Conservation (phyloP, 2,329 filamentous ascomycete species). For the Pleurostoma richardsiae region DNA sequence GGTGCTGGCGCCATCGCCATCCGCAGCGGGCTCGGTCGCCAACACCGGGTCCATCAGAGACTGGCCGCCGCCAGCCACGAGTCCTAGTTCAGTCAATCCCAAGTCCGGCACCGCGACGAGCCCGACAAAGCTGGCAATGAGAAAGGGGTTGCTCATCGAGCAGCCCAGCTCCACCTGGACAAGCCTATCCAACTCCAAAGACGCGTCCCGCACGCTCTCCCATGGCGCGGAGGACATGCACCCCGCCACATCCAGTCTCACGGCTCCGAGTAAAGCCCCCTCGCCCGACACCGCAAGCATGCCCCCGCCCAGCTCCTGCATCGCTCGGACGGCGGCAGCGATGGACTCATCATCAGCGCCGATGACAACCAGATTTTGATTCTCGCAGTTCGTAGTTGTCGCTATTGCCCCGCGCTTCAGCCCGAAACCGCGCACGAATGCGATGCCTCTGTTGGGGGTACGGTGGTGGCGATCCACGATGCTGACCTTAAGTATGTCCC, state of each 20-base stretch:
- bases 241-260: slow-evolving; percentile 15
- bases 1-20: neutral
- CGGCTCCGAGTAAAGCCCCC: slow-evolving; percentile 7
- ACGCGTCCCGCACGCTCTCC: slow-evolving; percentile 12
- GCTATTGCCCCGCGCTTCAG: slow-evolving; percentile 13
- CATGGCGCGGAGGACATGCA: slow-evolving; percentile 9
- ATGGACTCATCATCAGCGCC: slow-evolving; percentile 14
- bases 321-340: slow-evolving; percentile 10
- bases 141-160: slow-evolving; percentile 13
- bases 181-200: slow-evolving; percentile 9
- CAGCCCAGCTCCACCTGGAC: slow-evolving; percentile 10
- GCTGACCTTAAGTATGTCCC: slow-evolving; percentile 18
- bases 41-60: slow-evolving; percentile 5
- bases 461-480: slow-evolving; percentile 15
- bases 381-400: slow-evolving; percentile 17
- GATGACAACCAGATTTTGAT: slow-evolving; percentile 16
- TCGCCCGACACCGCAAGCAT: slow-evolving; percentile 8
- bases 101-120: slow-evolving; percentile 10
- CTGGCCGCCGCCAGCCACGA: slow-evolving; percentile 5
- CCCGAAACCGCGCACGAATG: slow-evolving; percentile 10
- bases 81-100: slow-evolving; percentile 13
- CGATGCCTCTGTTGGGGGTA: slow-evolving; percentile 12
- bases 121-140: slow-evolving; percentile 18
- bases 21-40: neutral
- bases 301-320: slow-evolving; percentile 9